Evolutionary conservation across 2,329 filamentous ascomycete species (phyloP), one percentile per base, ranked within the genome.

Genomic region (Lachnellula arida): DNA sequence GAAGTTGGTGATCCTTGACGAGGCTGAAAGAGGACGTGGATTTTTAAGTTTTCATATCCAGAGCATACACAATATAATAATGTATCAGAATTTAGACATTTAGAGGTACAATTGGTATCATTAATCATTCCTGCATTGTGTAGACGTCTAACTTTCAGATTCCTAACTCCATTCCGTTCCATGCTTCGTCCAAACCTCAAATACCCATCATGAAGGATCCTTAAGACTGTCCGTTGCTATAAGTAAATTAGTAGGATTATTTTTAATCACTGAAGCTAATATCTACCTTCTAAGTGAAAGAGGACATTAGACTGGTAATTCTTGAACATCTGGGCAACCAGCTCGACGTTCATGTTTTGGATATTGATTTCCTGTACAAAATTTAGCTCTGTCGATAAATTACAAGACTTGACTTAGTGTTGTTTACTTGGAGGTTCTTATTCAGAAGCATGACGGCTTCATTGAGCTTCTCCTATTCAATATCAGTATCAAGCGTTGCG

Each of bases 251-350:
- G 60, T 37, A 58, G 23, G 25, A 35, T 46, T 62, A 47, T 55
- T 54, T 43, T 34, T 53, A 54, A 53, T 15, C 35, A 12, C 19
- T 4, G 49, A 25, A 19, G 15, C 22, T 3, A 14, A 8, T 4
- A 17, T 12, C n/a, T 78, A 95, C 94, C 94, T 85, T 97, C 94
- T 5, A 99, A 80, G 67, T 99, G 94, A 72, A 99, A 97, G 5
- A 97, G 77, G 14, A 97, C 93, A 67, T 97, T 99, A 11, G 91
- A 96, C 72, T 97, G 92, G 72, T 99, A 99, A 75, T 97, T 99
- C 77, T 97, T 97, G 79, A 97, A 99, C 94, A 99, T 99, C 71
- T 97, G 93, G 0, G 93, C 92, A 5, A 97, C 94, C 2, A 97
- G 81, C 75, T 97, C 94, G 37, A 97, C 91, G 70, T 99, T 96